Evolutionary conservation across 2,329 filamentous ascomycete genomes (phyloP).

Genomic region (Mycosphaerelloides madeirae): DNA sequence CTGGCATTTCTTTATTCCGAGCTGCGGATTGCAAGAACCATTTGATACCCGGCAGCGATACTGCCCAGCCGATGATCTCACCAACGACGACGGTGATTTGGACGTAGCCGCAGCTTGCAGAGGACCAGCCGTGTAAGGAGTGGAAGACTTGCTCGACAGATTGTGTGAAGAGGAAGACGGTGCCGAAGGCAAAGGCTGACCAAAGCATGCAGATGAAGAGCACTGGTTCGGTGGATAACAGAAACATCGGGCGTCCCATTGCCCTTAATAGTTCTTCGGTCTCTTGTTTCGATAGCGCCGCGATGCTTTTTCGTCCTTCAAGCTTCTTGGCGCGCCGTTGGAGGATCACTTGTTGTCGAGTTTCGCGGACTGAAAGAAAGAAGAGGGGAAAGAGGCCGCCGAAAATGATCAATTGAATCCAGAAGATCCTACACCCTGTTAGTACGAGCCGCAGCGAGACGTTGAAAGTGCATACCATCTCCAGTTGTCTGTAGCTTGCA

Average conservation of each 20-base stretch:
- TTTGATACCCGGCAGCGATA: slow-evolving; percentile 30
- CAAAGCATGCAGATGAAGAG: slow-evolving; percentile 46
- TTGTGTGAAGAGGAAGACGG: slow-evolving; percentile 49
- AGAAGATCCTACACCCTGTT: slow-evolving; percentile 30
- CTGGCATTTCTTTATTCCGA: slow-evolving; percentile 35
- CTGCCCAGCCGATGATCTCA: slow-evolving; percentile 40
- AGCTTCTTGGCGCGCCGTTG: slow-evolving; percentile 33
- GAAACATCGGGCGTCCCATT: slow-evolving; percentile 30
- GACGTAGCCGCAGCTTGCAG: slow-evolving; percentile 42
- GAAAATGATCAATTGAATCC: slow-evolving; percentile 42
- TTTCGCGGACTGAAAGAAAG: slow-evolving; percentile 42
- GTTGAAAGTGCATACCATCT: slow-evolving; percentile 25
- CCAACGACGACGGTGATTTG: slow-evolving; percentile 45
- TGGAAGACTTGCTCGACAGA: slow-evolving; percentile 43
- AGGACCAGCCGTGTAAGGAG: slow-evolving; percentile 37
- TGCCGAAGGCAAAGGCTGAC: slow-evolving; percentile 46
- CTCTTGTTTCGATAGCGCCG: too few relatives aligned
- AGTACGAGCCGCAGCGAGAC: background rate
- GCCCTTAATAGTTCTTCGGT: too few relatives aligned
- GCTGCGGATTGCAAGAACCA: slow-evolving; percentile 41
- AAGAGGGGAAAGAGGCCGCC: slow-evolving; percentile 39
- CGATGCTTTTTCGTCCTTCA: too few relatives aligned
- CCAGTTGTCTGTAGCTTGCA: slow-evolving; percentile 31
- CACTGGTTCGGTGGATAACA: slow-evolving; percentile 48
- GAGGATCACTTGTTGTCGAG: slow-evolving; percentile 46